phyloP scores from a whole-genome alignment of 768 basidiomycete species.

The Trametes elegans region DNA sequence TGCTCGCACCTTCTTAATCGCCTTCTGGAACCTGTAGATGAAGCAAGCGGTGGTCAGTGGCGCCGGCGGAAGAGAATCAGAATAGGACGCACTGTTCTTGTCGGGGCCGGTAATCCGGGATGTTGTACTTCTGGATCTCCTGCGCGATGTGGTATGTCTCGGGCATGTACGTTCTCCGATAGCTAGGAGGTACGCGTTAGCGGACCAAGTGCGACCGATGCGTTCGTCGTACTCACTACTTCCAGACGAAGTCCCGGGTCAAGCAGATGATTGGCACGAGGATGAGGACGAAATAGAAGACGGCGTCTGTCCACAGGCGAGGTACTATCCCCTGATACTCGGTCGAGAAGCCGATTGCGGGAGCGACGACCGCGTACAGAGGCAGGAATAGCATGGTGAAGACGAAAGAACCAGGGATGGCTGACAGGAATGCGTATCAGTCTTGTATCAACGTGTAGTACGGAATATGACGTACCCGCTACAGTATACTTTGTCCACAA shows the following conservation, averaged over 20 bases:
- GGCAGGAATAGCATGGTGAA: conserved; percentile 98
- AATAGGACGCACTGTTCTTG: conserved; percentile 82
- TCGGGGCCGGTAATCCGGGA: conserved; percentile 93
- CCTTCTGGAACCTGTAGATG: conserved; percentile 83
- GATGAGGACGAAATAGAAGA: conserved; percentile 89
- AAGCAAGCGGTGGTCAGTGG: neutral
- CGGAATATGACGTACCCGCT: conserved; percentile 51
- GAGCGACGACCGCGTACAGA: conserved; percentile 84
- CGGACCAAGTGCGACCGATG: neutral
- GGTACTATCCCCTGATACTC: conserved; percentile 91
- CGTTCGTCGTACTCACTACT: conserved; percentile 74
- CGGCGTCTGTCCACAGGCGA: conserved; percentile 80
- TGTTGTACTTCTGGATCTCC: conserved; percentile 98
- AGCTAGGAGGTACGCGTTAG: conserved; percentile 47
- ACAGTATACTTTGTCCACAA: conserved; percentile 99
- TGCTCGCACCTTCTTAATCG: conserved; percentile 99
- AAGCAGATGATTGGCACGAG: conserved; percentile 85
- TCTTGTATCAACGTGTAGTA: neutral
- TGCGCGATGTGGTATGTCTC: conserved; percentile 97
- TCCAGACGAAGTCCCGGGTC: conserved; percentile 90
- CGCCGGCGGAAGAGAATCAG: neutral
- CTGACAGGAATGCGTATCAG: conserved; percentile 34
- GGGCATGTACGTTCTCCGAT: conserved; percentile 86
- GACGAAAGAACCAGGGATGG: conserved; percentile 94
- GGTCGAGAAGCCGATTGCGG: conserved; percentile 81